Percentiles rank a stretch among this genome's conserved stretches.
These are phyloP conservation scores for Cavenderia fasciculata DNA, from an alignment of 78 protist species.

Conservation along the genomic window DNA sequence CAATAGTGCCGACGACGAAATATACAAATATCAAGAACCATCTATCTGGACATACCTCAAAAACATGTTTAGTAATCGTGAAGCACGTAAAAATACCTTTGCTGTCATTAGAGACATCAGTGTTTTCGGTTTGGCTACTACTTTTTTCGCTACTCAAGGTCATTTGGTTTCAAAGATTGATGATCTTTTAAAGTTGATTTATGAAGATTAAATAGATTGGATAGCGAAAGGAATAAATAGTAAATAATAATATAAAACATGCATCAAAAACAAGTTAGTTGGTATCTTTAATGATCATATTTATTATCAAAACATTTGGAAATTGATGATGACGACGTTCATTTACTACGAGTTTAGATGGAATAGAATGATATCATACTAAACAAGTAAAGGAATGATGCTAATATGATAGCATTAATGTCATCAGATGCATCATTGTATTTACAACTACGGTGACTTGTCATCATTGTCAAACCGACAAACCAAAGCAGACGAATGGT, in stretches of 20 bases:
- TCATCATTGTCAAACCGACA: neutral
- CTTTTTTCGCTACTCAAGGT: neutral
- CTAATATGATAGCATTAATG: neutral
- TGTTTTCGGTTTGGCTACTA: slow-evolving; percentile 2
- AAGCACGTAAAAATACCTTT: neutral
- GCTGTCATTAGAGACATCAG: neutral
- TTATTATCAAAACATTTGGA: neutral
- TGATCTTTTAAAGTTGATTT: neutral
- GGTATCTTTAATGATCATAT: neutral
- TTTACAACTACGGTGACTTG: neutral
- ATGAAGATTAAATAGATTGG: neutral
- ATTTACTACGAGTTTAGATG: neutral
- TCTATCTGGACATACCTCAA: no score
- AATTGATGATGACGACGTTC: neutral
- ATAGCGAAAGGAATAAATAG: neutral
- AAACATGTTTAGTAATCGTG: no score
- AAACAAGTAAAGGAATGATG: neutral
- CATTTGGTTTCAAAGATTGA: neutral
- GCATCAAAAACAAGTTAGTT: neutral
- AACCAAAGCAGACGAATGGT: slow-evolving; percentile 9
- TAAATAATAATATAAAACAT: neutral
- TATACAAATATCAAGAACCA: no score
- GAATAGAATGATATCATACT: slow-evolving; percentile 2
- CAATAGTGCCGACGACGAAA: no score
- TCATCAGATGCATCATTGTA: neutral